Evolutionary conservation across 2,329 filamentous ascomycete genomes (phyloP), one percentile per base, ranked within the genome.

Genomic region (Diaporthe helianthi): DNA sequence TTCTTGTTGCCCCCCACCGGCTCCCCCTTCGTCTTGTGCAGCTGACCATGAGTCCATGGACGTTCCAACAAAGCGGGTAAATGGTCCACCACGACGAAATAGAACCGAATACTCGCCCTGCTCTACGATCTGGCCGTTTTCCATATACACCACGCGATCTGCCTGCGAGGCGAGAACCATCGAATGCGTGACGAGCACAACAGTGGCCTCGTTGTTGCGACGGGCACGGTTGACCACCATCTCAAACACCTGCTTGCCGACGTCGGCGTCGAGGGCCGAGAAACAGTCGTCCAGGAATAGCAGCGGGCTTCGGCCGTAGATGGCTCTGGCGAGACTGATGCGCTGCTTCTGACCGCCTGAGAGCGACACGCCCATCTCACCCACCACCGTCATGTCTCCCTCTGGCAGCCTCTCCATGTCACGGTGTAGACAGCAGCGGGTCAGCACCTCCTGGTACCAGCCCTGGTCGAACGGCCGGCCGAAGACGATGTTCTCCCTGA

Each of bases 61-160:
- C 0, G 41, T 49, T 53, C 64, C 64, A 1, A 67, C 64, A 41
- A 67, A 67, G 4, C 64, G 64, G 26, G 52, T 10, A n/a, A 67
- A 67, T 5, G 64, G 64, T 4, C 64, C 64, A 31, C 54, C 29
- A 17, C 64, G 52, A 4, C 52, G 29, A 47, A 52, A 55, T 29
- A 67, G 41, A 41, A 58, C 31, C 22, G 64, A 1, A 24, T 58
- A 92, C 0, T 89, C 89, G 68, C 89, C 89, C 26, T 91, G 82
- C 4, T 88, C 87, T 72, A 87, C 81, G 54, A 92, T 87, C 2
- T 77, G 80, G 0, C 90, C 90, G n/a, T 90, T 85, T 51, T 91
- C 85, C 82, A 93, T 89, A 80, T 88, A 87, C 31, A 92, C 84
- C 64, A 92, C 88, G 19, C 89, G 83, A 74, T 92, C 90, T 71